phyloP scores from a whole-genome alignment of 306 rosid species.

The Cicer arietinum region DNA sequence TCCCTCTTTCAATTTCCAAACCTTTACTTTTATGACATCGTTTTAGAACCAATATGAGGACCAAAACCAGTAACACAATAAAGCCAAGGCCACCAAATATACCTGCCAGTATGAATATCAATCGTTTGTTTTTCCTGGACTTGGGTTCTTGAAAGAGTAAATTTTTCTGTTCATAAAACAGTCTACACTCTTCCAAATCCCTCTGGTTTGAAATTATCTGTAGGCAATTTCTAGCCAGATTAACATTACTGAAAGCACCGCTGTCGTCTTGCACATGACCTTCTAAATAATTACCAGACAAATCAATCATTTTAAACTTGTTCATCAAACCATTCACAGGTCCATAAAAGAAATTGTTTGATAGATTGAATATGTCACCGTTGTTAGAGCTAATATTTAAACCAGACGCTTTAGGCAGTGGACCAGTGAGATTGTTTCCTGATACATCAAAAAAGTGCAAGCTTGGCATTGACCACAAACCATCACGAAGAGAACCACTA shows the following conservation, averaged over 20 bases:
- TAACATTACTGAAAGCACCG: conserved; percentile 48
- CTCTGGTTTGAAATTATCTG: conserved; percentile 60
- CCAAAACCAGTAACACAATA: conserved; percentile 60
- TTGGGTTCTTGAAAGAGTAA: conserved; percentile 48
- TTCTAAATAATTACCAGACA: conserved; percentile 78
- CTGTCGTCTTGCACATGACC: conserved; percentile 51
- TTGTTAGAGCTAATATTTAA: conserved; percentile 38
- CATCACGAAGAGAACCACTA: conserved; percentile 59
- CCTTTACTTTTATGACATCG: conserved; percentile 45
- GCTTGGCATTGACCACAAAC: conserved; percentile 56
- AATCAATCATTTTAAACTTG: conserved; percentile 57
- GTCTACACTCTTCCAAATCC: conserved; percentile 55
- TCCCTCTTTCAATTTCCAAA: conserved; percentile 51
- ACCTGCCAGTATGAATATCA: conserved; percentile 71
- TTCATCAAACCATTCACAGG: conserved; percentile 46
- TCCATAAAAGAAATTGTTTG: conserved; percentile 78
- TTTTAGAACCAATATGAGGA: conserved; percentile 58
- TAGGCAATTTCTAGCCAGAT: conserved; percentile 69
- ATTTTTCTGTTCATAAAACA: conserved; percentile 58
- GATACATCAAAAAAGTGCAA: conserved; percentile 70
- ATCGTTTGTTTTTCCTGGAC: conserved; percentile 50
- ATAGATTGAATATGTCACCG: conserved; percentile 60
- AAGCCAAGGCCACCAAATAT: conserved; percentile 80
- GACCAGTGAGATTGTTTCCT: conserved; percentile 67
- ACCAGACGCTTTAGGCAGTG: conserved; percentile 45